Percentiles rank a stretch among this genome's conserved stretches.
Evolutionary conservation across 805 yeast species (phyloP).

Genomic region (Metschnikowia arizonensis): DNA sequence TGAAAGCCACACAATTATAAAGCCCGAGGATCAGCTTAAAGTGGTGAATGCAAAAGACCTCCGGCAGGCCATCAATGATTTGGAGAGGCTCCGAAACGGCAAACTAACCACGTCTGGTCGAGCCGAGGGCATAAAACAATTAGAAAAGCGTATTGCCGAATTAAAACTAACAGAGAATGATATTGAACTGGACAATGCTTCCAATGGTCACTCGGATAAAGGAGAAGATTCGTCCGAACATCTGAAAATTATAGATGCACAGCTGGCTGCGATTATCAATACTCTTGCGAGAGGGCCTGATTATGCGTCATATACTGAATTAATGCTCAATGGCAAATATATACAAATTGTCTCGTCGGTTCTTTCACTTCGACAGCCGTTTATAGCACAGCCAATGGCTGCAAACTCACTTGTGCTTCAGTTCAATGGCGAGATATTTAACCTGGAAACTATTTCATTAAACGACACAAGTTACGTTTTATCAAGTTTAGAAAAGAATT

Average conservation of each 20-base stretch:
- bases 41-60: conserved; percentile 16
- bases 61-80: neutral
- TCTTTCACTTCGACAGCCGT: conserved; percentile 74
- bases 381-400: conserved; percentile 66
- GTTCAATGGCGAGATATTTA: conserved; percentile 90
- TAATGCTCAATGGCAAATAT: conserved; percentile 5
- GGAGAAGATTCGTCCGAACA: neutral
- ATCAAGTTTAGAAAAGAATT: conserved; percentile 26
- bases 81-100: conserved; percentile 2
- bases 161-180: neutral
- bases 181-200: neutral
- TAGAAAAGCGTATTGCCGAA: neutral
- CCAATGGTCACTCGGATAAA: neutral
- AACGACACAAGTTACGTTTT: conserved; percentile 66
- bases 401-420: conserved; percentile 45
- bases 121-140: neutral
- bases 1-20: conserved; percentile 7
- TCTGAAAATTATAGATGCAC: neutral
- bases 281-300: conserved; percentile 66
- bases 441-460: conserved; percentile 42
- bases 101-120: neutral
- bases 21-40: conserved; percentile 23
- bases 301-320: conserved; percentile 26
- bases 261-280: conserved; percentile 3
- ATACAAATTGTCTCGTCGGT: conserved; percentile 62